Conservation (phyloP, 202 grass and related monocot species). For the Panicum virgatum region DNA sequence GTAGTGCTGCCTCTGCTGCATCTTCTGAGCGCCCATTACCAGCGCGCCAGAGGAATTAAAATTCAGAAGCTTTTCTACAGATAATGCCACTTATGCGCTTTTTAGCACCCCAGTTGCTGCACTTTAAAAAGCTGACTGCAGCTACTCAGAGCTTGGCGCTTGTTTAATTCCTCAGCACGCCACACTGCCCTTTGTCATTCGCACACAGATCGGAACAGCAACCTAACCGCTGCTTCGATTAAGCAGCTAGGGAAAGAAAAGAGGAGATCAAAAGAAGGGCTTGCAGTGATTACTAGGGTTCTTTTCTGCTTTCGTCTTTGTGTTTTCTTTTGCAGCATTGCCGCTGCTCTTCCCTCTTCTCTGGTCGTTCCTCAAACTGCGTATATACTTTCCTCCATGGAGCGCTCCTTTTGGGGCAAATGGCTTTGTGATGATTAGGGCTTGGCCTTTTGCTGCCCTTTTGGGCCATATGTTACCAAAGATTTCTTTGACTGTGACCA, state of each 20-base stretch:
- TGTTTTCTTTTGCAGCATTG: conserved; percentile 51
- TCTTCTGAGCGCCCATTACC: conserved; percentile 47
- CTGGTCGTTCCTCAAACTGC: conserved; percentile 56
- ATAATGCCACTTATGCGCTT: conserved; percentile 74
- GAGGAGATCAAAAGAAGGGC: conserved; percentile 55
- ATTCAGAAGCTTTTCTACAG: conserved; percentile 62
- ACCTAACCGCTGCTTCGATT: conserved; percentile 43
- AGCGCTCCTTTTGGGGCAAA: conserved; percentile 75
- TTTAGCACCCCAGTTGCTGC: conserved; percentile 44
- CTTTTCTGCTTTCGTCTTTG: conserved; percentile 65
- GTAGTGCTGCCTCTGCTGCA: conserved; percentile 48
- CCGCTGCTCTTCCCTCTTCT: conserved; percentile 27
- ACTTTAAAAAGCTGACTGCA: conserved; percentile 52
- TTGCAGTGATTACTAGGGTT: conserved; percentile 58
- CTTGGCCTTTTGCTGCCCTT: conserved; percentile 64
- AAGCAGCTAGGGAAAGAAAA: conserved; percentile 53
- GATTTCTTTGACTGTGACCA: conserved; percentile 75
- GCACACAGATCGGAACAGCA: conserved; percentile 49
- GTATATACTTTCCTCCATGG: conserved; percentile 58
- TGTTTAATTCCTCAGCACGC: conserved; percentile 43
- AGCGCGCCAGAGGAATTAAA: conserved; percentile 53
- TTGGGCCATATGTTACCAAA: conserved; percentile 64
- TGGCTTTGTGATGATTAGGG: conserved; percentile 70
- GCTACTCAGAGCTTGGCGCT: conserved; percentile 23
- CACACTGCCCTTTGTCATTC: conserved; percentile 40